These are phyloP conservation scores for Pleurotus sapidus DNA, from an alignment of 768 basidiomycete genomes.

Conservation along the genomic window DNA sequence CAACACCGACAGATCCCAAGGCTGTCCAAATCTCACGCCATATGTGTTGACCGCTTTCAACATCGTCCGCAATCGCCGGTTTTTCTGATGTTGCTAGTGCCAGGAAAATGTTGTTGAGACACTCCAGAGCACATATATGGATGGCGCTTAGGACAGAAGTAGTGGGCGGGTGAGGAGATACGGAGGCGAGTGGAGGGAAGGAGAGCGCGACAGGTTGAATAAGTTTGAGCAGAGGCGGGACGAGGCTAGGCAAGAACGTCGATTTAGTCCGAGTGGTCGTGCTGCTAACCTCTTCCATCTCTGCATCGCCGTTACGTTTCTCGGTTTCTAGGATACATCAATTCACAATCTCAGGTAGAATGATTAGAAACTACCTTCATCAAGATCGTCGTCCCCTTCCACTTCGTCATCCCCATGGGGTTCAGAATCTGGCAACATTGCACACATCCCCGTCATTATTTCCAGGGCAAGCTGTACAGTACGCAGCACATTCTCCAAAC, in stretches of 20 bases:
- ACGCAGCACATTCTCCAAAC: slow-evolving; percentile 66
- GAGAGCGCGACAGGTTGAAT: slow-evolving; percentile 77
- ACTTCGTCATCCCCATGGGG: slow-evolving; percentile 29
- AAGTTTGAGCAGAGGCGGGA: slow-evolving; percentile 64
- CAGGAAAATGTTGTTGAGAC: slow-evolving; percentile 86
- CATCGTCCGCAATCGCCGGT: slow-evolving; percentile 38
- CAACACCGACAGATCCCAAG: slow-evolving; percentile 55
- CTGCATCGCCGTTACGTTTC: slow-evolving; percentile 30
- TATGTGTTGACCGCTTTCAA: slow-evolving; percentile 45
- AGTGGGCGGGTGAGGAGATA: slow-evolving; percentile 82
- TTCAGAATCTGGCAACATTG: slow-evolving; percentile 79
- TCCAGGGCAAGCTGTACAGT: slow-evolving; percentile 84
- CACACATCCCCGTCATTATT: slow-evolving; percentile 84
- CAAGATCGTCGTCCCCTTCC: slow-evolving; percentile 36
- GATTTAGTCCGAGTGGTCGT: slow-evolving; percentile 26
- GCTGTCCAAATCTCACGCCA: slow-evolving; percentile 71
- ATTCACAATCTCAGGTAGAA: not conserved
- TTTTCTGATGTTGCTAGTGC: slow-evolving; percentile 56
- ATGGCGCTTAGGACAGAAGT: slow-evolving; percentile 83
- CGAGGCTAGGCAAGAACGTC: slow-evolving; percentile 58
- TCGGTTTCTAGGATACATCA: slow-evolving; percentile 14
- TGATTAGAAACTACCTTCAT: slow-evolving; percentile 23
- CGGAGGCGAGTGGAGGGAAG: slow-evolving; percentile 68
- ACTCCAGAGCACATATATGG: slow-evolving; percentile 84
- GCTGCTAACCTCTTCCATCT: slow-evolving; percentile 43